These are phyloP conservation scores for Arctium minus DNA, from an alignment of 129 eudicot genomes.

Conservation along the genomic window DNA sequence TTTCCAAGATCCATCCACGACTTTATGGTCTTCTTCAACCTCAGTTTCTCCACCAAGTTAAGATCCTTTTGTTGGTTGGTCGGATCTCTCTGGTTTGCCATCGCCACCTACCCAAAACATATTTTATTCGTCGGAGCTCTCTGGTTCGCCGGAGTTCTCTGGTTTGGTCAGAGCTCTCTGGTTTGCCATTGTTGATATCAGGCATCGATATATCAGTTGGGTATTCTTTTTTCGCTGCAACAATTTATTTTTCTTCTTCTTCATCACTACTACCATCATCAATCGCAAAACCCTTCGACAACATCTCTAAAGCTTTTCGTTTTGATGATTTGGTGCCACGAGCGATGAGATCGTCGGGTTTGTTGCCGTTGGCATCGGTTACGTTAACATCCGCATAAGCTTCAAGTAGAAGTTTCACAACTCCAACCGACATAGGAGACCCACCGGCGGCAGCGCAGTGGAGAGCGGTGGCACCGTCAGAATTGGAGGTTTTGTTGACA, in stretches of 20 bases:
- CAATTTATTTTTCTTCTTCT: slow-evolving; percentile 9
- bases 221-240: slow-evolving; percentile 48
- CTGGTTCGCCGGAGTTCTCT: no score
- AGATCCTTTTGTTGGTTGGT: no score
- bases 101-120: no score
- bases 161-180: no score
- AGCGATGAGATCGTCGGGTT: slow-evolving; percentile 45
- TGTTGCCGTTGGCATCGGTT: slow-evolving; percentile 43
- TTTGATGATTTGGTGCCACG: slow-evolving; percentile 28
- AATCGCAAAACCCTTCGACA: slow-evolving; percentile 44
- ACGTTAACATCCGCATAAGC: slow-evolving; percentile 47
- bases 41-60: no score
- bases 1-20: no score
- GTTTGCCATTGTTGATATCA: slow-evolving; percentile 60
- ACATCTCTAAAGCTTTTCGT: slow-evolving; percentile 40
- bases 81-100: no score
- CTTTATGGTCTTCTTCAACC: no score
- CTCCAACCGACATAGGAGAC: background rate
- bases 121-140: no score
- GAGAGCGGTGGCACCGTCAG: no score
- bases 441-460: no score
- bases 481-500: no score
- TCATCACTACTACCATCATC: slow-evolving; percentile 16
- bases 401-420: slow-evolving; percentile 49
- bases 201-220: slow-evolving; percentile 62